Conservation (phyloP, 1,139 yeast species). For the Pichia cactophila region DNA sequence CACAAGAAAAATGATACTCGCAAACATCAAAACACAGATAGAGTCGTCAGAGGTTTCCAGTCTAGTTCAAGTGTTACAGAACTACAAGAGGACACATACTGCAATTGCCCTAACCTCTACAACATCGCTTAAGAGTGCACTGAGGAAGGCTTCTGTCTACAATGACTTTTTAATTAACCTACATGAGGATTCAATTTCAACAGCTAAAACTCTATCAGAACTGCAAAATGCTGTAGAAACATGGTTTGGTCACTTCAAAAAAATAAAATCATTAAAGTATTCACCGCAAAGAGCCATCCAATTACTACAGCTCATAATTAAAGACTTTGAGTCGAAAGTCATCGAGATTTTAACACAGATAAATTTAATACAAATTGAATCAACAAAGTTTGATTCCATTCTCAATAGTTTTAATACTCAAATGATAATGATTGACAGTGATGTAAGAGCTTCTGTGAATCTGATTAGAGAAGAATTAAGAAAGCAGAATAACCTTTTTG, state of each 20-base stretch:
- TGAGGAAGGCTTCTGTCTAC: constrained; percentile 44
- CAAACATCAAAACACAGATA: constrained; percentile 52
- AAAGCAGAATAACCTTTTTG: constrained; percentile 66
- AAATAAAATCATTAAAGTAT: constrained; percentile 51
- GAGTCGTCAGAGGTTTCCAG: constrained; percentile 44
- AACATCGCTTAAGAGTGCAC: constrained; percentile 57
- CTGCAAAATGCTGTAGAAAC: constrained; percentile 32
- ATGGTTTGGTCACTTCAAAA: constrained; percentile 59
- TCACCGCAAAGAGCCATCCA: constrained; percentile 60
- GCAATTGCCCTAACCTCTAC: constrained; percentile 68
- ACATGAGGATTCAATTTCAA: constrained; percentile 52
- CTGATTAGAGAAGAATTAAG: constrained; percentile 69
- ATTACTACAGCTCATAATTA: constrained; percentile 55
- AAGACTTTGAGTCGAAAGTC: constrained; percentile 35
- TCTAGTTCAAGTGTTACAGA: constrained; percentile 56
- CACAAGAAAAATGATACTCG: constrained; percentile 58
- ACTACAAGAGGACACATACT: constrained; percentile 74
- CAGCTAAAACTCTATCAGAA: constrained; percentile 40
- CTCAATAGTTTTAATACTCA: constrained; percentile 27
- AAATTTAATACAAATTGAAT: constrained; percentile 32
- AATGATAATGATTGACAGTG: constrained; percentile 42
- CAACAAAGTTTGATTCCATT: constrained; percentile 28
- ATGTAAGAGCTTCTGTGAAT: constrained; percentile 46
- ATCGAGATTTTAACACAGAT: constrained; percentile 22
- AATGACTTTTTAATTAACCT: constrained; percentile 62